These are phyloP conservation scores for Pleurostoma richardsiae DNA, from an alignment of 2,329 filamentous ascomycete species.

Conservation along the genomic window DNA sequence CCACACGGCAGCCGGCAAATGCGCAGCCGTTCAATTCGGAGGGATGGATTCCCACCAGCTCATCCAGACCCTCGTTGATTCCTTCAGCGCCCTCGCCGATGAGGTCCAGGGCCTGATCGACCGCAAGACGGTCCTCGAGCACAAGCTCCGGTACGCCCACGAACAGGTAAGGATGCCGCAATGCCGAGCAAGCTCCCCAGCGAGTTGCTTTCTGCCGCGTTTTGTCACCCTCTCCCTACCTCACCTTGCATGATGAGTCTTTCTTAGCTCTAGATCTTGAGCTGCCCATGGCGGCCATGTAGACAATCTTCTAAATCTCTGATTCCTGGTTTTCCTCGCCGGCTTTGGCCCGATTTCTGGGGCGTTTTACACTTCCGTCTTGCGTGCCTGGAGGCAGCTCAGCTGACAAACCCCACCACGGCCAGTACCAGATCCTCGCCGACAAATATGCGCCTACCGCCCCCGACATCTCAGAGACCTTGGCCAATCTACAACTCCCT, in stretches of 20 bases:
- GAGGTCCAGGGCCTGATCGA: slow-evolving; percentile 60
- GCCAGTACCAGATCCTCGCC: slow-evolving; percentile 58
- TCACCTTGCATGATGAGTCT: slow-evolving; percentile 34
- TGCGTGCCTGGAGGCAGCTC: neutral
- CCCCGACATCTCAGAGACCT: slow-evolving; percentile 60
- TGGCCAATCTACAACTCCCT: slow-evolving; percentile 62
- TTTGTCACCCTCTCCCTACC: neutral
- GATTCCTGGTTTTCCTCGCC: slow-evolving; percentile 1
- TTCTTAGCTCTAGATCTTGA: slow-evolving; percentile 18
- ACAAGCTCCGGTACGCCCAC: slow-evolving; percentile 62
- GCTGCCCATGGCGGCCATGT: slow-evolving; percentile 5
- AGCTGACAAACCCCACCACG: neutral
- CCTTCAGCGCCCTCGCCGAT: slow-evolving; percentile 60
- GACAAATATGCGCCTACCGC: slow-evolving; percentile 64
- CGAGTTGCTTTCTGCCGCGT: neutral
- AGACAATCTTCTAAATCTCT: slow-evolving; percentile 12
- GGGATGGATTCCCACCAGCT: slow-evolving; percentile 38
- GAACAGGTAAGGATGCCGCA: slow-evolving; percentile 47
- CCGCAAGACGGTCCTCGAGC: slow-evolving; percentile 59
- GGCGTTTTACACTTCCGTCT: too few species aligned
- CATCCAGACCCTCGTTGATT: slow-evolving; percentile 56
- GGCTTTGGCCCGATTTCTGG: too few species aligned
- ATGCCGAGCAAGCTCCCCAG: neutral
- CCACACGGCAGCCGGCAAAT: too few species aligned
- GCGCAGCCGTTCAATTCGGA: too few species aligned